Base-by-base conservation (phyloP, 805 yeast species). In the Blastobotrys parvus region DNA sequence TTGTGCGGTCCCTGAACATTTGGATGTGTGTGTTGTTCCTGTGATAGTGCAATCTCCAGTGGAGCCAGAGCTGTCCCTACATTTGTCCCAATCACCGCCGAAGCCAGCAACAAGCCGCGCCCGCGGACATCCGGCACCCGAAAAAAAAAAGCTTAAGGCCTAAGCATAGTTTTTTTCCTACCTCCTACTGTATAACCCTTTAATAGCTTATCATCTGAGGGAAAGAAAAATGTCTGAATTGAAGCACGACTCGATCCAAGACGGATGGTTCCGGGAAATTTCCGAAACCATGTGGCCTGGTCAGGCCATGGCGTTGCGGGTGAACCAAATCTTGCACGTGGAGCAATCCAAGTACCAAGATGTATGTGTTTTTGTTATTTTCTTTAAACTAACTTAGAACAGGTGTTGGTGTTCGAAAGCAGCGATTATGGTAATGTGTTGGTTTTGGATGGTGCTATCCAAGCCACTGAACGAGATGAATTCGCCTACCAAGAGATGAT, bases 1-100 rank as follows among this genome's bases (percentile, higher is more conserved):
- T 90, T n/a, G 98, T 92, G 60, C 97, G 72, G 64, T 92, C 97
- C 60, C 97, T 73, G 57, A 83, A 85, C 96, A 90, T 87, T 34
- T 16, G 10, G 7, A n/a, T 13, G 35, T 19, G 10, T 34, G n/a
- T 17, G 37, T 11, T 11, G 37, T 6, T 7, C n/a, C 17, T n/a
- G n/a, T 25, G 7, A 11, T 25, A 25, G 11, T 8, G 11, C 7
- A 25, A 25, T 25, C 29, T 25, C 29, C 10, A 25, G 29, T 11
- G 29, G 29, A 25, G 29, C 29, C 29, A 11, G 29, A 11, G 7
- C 11, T 25, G 29, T n/a, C n/a, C n/a, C n/a, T n/a, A n/a, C n/a
- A n/a, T n/a, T n/a, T n/a, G n/a, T n/a, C n/a, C n/a, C n/a, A n/a
- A n/a, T n/a, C n/a, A n/a, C n/a, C n/a, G n/a, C n/a, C n/a, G n/a